These are phyloP conservation scores for Ceratobasidium sp. DNA, from an alignment of 1,284 basidiomycete species.

Conservation along the genomic window DNA sequence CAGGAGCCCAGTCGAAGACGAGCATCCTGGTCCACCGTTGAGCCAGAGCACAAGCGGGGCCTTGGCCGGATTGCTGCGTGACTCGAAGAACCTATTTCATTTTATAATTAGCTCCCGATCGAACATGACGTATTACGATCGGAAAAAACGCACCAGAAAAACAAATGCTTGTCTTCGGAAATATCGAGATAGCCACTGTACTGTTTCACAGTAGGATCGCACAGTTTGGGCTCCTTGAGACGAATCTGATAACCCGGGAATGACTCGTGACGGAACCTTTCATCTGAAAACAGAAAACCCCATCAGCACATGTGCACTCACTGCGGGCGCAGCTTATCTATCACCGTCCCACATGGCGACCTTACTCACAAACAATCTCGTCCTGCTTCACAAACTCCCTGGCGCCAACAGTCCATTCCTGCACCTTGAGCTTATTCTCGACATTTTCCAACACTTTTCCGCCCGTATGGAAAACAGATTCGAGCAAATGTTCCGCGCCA, in stretches of 20 bases:
- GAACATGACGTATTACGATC: conserved; percentile 48
- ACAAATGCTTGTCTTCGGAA: conserved; percentile 85
- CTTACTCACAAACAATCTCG: conserved; percentile 48
- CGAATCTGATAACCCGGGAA: conserved; percentile 49
- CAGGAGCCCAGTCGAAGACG: conserved; percentile 78
- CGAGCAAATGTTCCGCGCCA: conserved; percentile 44
- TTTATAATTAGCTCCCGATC: background rate
- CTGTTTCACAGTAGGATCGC: conserved; percentile 87
- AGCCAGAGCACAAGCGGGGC: conserved; percentile 89
- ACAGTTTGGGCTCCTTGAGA: conserved; percentile 70
- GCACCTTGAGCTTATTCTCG: conserved; percentile 21
- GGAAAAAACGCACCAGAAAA: conserved; percentile 78
- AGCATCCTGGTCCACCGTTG: conserved; percentile 69
- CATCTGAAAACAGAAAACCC: conserved; percentile 33
- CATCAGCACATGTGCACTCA: conserved; percentile 17
- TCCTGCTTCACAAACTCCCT: conserved; percentile 48
- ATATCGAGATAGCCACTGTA: conserved; percentile 93
- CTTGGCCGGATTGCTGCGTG: conserved; percentile 75
- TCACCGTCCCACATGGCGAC: too few relatives aligned
- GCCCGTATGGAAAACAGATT: conserved; percentile 34
- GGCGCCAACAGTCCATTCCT: conserved; percentile 43
- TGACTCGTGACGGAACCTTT: conserved; percentile 48
- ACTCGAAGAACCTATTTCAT: conserved; percentile 83
- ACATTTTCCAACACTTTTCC: conserved; percentile 22
- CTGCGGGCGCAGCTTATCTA: conserved; percentile 34